phyloP scores from a whole-genome alignment of 2,329 filamentous ascomycete species.

The Annulohypoxylon truncatum region DNA sequence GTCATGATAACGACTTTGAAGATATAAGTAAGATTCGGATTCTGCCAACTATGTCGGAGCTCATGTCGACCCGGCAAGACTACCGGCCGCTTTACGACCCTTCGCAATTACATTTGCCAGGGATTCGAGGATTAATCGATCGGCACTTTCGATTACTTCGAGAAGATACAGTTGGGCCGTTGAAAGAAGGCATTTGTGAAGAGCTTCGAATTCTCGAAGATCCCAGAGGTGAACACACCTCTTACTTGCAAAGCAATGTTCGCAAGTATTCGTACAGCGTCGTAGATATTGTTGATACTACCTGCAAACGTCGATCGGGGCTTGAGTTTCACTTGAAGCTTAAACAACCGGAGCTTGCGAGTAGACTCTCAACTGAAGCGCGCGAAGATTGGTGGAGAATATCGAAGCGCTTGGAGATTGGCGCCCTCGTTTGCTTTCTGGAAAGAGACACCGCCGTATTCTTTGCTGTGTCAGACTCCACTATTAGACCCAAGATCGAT shows the following conservation, averaged over 20 bases:
- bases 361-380: conserved; percentile 4
- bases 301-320: conserved; percentile 8
- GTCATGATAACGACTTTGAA: conserved; percentile 50
- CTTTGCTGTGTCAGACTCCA: conserved; percentile 32
- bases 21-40: conserved; percentile 61
- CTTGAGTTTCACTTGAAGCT: conserved; percentile 24
- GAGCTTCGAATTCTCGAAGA: conserved; percentile 11
- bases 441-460: conserved; percentile 22
- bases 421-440: conserved; percentile 30
- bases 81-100: conserved; percentile 58
- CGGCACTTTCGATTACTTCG: conserved; percentile 66
- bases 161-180: conserved; percentile 66
- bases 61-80: conserved; percentile 55
- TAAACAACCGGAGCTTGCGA: conserved; percentile 13
- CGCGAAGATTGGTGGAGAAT: conserved; percentile 32
- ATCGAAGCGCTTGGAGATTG: conserved; percentile 28
- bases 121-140: conserved; percentile 62
- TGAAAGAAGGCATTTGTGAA: conserved; percentile 46
- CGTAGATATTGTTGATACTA: conserved; percentile 5
- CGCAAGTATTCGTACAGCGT: conserved; percentile 17
- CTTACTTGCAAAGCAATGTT: conserved; percentile 23
- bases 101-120: conserved; percentile 54
- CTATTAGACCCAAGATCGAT: conserved; percentile 7
- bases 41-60: conserved; percentile 62
- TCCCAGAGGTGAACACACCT: neutral